Base-by-base conservation (phyloP, 129 eudicot genomes). In the Chrysanthemum seticuspe region DNA sequence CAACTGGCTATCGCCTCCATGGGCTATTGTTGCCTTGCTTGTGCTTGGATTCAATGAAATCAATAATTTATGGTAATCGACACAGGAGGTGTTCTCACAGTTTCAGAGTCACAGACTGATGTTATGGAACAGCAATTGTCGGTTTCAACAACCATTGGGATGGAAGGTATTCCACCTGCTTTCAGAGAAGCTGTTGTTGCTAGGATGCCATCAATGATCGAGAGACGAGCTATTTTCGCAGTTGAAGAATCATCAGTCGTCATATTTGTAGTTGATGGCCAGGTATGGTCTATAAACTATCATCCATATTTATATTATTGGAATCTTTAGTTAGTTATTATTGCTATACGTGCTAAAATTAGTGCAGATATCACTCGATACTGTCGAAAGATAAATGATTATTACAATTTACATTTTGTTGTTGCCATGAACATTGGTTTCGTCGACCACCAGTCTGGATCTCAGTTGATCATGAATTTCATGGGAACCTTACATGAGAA, bases 201-300 rank as follows among this genome's bases (percentile, higher is more conserved):
- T n/a, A n/a, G n/a, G n/a, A n/a, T n/a, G n/a, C n/a, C n/a, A n/a
- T n/a, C n/a, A n/a, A n/a, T n/a, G n/a, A n/a, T n/a, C n/a, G n/a
- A n/a, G n/a, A n/a, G n/a, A n/a, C n/a, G n/a, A n/a, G n/a, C n/a
- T n/a, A n/a, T n/a, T n/a, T n/a, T n/a, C n/a, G n/a, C n/a, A n/a
- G n/a, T n/a, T n/a, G n/a, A n/a, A n/a, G n/a, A n/a, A n/a, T n/a
- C n/a, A n/a, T n/a, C n/a, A n/a, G n/a, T 90, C 71, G 81, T 94
- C 82, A 79, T 94, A 79, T 94, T 94, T 78, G 83, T 94, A 68
- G 98, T 90, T 79, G 98, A 94, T 83, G 98, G 98, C 64, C 98
- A 94, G 96, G 98, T 94, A 72, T 78, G 82, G 65, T 85, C 53
- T 50, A 14, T 71, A 29, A 68, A 45, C 73, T 40, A 53, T 23